Percentiles rank a stretch among this genome's conserved stretches.
These are phyloP conservation scores for Epichloe sibirici DNA, from an alignment of 2,329 filamentous ascomycete genomes.

Conservation along the genomic window DNA sequence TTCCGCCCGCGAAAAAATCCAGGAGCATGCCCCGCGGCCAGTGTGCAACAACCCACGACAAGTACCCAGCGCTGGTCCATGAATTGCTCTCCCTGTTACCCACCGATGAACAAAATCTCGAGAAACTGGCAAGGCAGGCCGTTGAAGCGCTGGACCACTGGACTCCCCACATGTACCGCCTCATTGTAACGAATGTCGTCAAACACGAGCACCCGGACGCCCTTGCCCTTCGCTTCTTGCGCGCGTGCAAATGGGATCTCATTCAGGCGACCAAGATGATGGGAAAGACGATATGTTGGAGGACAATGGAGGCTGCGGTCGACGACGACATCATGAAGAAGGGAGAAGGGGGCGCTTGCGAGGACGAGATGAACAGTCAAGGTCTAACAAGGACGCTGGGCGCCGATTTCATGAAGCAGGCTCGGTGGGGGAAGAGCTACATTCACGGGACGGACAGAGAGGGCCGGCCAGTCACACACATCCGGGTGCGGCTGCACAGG, in stretches of 20 bases:
- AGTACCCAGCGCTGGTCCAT: constrained; percentile 19
- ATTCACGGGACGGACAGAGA: constrained; percentile 69
- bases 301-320: constrained; percentile 63
- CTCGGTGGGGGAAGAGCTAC: constrained; percentile 77
- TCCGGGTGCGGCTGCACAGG: constrained; percentile 64
- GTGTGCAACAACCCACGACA: constrained; percentile 44
- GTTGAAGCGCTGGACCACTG: constrained; percentile 61
- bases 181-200: constrained; percentile 74
- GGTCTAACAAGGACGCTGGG: constrained; percentile 48
- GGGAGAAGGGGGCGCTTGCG: constrained; percentile 53
- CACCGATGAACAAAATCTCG: constrained; percentile 62
- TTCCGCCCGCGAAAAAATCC: constrained; percentile 17
- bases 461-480: constrained; percentile 68
- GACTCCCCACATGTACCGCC: constrained; percentile 60
- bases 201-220: constrained; percentile 86
- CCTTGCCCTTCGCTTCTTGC: constrained; percentile 61
- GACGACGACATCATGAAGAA: constrained; percentile 68
- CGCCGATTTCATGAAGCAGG: constrained; percentile 67
- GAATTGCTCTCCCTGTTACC: constrained; percentile 24
- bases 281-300: constrained; percentile 82
- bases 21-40: constrained; percentile 51
- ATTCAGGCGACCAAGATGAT: constrained; percentile 81
- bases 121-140: constrained; percentile 71
- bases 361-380: constrained; percentile 42
- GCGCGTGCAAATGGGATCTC: constrained; percentile 79